These are phyloP conservation scores for Hordeum vulgare DNA, from an alignment of 176 grass and related monocot species.

Conservation along the genomic window MorexV3_pseudomolecules_assembly NC_058518.1:362406097-362406596, in stretches of 20 bases:
- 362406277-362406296: not conserved
- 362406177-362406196: not conserved
- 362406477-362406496: not conserved
- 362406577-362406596: not conserved
- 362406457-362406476: constrained; percentile 7
- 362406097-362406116: not conserved
- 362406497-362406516: constrained; percentile 3
- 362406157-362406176: not conserved
- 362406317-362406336: not conserved
- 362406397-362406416: too few species aligned
- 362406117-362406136: not conserved
- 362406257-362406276: not conserved
- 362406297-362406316: not conserved
- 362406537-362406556: constrained; percentile 12
- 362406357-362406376: not conserved
- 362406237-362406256: not conserved
- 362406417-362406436: not conserved
- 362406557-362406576: not conserved
- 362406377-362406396: too few species aligned
- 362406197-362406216: too few species aligned
- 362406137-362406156: not conserved
- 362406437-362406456: not conserved
- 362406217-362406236: not conserved
- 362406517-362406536: not conserved
- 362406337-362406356: not conserved